Conservation (phyloP, 2,329 filamentous ascomycete species). For the Ophiocordyceps camponoti-floridani region DNA sequence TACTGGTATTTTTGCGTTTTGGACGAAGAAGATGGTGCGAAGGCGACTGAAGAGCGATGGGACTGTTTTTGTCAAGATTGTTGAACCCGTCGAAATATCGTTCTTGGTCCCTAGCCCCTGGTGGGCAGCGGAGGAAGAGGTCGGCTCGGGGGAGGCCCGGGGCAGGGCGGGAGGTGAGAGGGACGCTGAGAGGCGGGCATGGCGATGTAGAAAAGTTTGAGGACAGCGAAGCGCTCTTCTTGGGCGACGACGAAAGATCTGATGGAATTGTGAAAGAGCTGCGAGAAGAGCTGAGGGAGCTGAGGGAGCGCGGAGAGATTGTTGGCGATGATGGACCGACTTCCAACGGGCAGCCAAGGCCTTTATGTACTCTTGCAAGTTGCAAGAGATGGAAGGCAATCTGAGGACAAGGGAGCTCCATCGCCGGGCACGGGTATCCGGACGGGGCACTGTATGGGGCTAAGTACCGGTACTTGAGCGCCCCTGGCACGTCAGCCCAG, state of each 20-base stretch:
- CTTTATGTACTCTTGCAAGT: background rate
- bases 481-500: background rate
- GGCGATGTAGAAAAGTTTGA: background rate
- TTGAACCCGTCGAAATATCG: background rate
- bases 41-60: too few relatives aligned
- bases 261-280: background rate
- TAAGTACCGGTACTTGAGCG: background rate
- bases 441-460: background rate
- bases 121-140: constrained; percentile 49
- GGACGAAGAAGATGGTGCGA: too few relatives aligned
- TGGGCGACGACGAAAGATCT: too few relatives aligned
- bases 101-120: constrained; percentile 34
- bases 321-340: background rate
- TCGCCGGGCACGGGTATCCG: background rate
- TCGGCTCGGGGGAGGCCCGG: constrained; percentile 44
- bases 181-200: constrained; percentile 41
- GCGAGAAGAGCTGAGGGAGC: too few relatives aligned
- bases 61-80: too few relatives aligned
- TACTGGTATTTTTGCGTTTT: too few relatives aligned
- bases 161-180: constrained; percentile 49
- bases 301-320: background rate
- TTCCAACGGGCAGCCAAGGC: background rate
- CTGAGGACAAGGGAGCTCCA: background rate
- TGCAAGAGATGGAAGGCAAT: background rate
- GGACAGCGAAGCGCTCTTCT: too few relatives aligned